Evolutionary conservation across 495 filamentous ascomycete genomes (phyloP), one percentile per base, ranked within the genome.

Genomic region (Platismatia glauca): DNA sequence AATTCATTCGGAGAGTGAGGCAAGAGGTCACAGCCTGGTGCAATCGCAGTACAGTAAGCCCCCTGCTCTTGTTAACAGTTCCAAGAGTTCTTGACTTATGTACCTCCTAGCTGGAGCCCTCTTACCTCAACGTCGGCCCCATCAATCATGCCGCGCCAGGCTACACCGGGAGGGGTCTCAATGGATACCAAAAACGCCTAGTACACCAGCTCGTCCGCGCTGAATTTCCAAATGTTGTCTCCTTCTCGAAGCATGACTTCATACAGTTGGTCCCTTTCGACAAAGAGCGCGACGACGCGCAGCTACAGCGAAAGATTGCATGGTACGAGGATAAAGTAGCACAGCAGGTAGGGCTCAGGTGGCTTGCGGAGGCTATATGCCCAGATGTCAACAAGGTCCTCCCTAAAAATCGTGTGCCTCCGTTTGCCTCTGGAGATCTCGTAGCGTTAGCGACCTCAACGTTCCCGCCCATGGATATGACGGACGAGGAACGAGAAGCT

Each of bases 321-420:
- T 67, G 69, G 43, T 70, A 76, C 15, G 74, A 81, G 44, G 70
- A 75, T 37, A 73, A 71, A 12, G 73, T 86, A 18, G 66, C 69
- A 34, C 73, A 73, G 29, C 74, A 81, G 59, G 80, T 79, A 62
- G 89, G 88, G 15, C 81, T 91, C 55, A 75, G 86, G 50, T 89
- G 86, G 78, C 65, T 93, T 13, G 76, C 87, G 57, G 89, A 94
- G 60, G 87, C 86, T 34, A 65, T 93, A 22, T 67, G 65, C 44
- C 58, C 61, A 11, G 57, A 57, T 48, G 20, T 64, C 31, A 41
- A 61, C 11, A 48, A 15, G 33, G 60, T 66, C 35, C 59, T 66
- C 22, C 33, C 18, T 20, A 11, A 41, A 57, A 46, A 39, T 27
- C 20, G 27, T 37, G 35, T n/a, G 31, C 34, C 59, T 15, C 64